Evolutionary conservation across 352 stramenopile genomes (phyloP).

Genomic region (Phytophthora macrochlamydospora): DNA sequence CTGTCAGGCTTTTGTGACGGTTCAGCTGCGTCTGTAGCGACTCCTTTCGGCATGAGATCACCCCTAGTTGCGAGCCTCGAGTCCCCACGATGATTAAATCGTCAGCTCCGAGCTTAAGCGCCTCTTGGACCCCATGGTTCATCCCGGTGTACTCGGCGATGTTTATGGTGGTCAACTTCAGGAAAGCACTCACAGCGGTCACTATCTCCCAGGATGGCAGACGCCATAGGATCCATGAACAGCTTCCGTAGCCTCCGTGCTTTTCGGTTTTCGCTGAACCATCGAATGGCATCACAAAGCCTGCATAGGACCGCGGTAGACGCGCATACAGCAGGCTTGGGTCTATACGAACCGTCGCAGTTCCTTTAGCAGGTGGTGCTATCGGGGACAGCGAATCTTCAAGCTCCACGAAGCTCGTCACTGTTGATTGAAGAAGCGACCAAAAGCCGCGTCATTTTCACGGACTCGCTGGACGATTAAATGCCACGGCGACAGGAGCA

Average conservation of each 20-base stretch:
- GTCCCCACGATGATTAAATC: background rate
- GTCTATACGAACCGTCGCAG: background rate
- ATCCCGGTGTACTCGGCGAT: conserved; percentile 1
- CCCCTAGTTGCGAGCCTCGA: background rate
- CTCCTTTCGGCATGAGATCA: background rate
- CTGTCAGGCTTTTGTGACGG: background rate
- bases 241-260: background rate
- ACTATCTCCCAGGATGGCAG: background rate
- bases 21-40: background rate
- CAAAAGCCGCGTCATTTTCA: background rate
- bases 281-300: background rate
- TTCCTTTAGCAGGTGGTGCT: background rate
- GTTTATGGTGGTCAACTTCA: background rate
- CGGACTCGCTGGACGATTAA: background rate
- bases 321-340: background rate
- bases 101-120: background rate
- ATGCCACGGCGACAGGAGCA: background rate
- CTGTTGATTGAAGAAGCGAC: background rate
- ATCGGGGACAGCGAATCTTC: background rate
- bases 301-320: background rate
- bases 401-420: background rate
- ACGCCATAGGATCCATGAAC: background rate
- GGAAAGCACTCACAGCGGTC: background rate
- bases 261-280: background rate
- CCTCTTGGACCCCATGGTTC: background rate